Percentiles rank a stretch among this genome's conserved stretches.
Evolutionary conservation across 805 yeast species (phyloP).

Genomic region (Wickerhamomyces alni): DNA sequence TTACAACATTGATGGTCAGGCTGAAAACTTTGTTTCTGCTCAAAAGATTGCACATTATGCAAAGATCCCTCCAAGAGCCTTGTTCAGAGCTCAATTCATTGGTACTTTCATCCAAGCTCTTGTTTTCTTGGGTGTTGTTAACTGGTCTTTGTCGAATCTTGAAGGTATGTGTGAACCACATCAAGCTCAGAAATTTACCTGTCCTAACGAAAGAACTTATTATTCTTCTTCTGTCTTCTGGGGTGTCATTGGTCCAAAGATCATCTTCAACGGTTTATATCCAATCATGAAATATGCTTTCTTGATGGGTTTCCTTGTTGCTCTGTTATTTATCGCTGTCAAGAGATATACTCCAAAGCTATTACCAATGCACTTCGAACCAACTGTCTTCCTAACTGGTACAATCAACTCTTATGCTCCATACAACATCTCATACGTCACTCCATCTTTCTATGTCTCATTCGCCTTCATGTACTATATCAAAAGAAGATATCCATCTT

Average conservation of each 20-base stretch:
- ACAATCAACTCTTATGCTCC: conserved; percentile 41
- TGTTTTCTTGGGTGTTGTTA: conserved; percentile 27
- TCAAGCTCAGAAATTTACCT: conserved; percentile 34
- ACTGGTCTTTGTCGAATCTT: conserved; percentile 29
- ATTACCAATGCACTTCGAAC: conserved; percentile 32
- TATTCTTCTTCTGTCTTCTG: conserved; percentile 38
- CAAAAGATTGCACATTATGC: conserved; percentile 39
- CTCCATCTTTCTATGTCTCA: conserved; percentile 24
- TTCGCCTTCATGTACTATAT: conserved; percentile 41
- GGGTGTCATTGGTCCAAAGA: conserved; percentile 52
- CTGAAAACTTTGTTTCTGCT: conserved; percentile 53
- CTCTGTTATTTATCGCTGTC: conserved; percentile 25
- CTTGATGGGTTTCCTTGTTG: conserved; percentile 43
- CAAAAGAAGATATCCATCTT: conserved; percentile 35
- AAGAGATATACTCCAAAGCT: conserved; percentile 25
- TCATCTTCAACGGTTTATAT: conserved; percentile 50
- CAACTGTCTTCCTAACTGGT: conserved; percentile 47
- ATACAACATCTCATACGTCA: conserved; percentile 37
- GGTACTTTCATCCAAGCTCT: conserved; percentile 27
- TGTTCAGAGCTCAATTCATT: conserved; percentile 41
- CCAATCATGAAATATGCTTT: conserved; percentile 62
- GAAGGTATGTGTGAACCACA: conserved; percentile 28
- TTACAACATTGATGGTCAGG: conserved; percentile 58
- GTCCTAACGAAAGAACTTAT: conserved; percentile 35
- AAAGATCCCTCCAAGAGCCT: conserved; percentile 52